Evolutionary conservation across 805 yeast species (phyloP).

Genomic region (Candida sanyiensis): DNA sequence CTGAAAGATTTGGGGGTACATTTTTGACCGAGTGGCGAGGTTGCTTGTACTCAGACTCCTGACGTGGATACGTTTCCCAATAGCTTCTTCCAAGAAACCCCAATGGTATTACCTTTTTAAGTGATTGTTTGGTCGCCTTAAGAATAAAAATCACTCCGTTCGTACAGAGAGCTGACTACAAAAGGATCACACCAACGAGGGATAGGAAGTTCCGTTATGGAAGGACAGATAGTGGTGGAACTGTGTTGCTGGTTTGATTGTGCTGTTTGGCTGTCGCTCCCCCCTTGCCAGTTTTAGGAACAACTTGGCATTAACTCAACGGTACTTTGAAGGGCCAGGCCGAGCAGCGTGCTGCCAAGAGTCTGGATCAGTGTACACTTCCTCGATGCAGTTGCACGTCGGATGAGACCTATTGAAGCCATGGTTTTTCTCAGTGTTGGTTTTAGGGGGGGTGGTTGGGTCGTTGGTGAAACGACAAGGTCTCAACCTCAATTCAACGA

Average conservation of each 20-base stretch:
- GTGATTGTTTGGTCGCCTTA: constrained; percentile 6
- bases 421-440: too few species aligned
- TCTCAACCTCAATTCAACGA: constrained; percentile 15
- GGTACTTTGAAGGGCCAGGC: constrained; percentile 19
- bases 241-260: background rate
- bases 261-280: background rate
- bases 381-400: constrained; percentile 17
- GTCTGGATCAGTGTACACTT: constrained; percentile 22
- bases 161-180: constrained; percentile 15
- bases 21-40: background rate
- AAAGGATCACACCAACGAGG: constrained; percentile 12
- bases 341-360: constrained; percentile 10
- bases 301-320: too few species aligned
- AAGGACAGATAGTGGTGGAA: background rate
- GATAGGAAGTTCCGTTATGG: background rate
- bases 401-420: constrained; percentile 10
- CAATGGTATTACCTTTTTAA: constrained; percentile 3
- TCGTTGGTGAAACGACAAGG: background rate
- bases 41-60: too few species aligned
- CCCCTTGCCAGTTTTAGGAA: too few species aligned
- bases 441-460: too few species aligned
- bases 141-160: constrained; percentile 21
- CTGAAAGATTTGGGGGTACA: too few species aligned
- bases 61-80: too few species aligned
- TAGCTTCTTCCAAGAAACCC: too few species aligned